These are phyloP conservation scores for Phragmites australis DNA, from an alignment of 176 grass and related monocot species.

Conservation along the genomic window DNA sequence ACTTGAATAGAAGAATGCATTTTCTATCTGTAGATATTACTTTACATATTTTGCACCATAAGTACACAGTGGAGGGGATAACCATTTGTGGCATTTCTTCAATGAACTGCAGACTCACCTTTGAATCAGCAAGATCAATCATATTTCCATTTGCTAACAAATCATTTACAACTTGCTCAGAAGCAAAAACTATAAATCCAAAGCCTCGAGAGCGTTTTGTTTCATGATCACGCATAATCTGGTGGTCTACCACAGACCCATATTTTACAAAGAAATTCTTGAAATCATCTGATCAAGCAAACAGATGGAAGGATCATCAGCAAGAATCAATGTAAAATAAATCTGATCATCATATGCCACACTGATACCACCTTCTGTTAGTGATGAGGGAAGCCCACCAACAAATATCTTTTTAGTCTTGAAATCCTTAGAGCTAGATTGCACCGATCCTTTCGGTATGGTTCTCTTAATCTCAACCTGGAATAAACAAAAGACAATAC, in stretches of 20 bases:
- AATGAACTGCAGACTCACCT: constrained; percentile 64
- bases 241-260: constrained; percentile 80
- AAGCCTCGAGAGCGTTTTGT: constrained; percentile 86
- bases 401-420: constrained; percentile 98
- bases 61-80: constrained; percentile 10
- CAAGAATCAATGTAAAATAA: constrained; percentile 18
- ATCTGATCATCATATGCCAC: constrained; percentile 13
- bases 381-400: constrained; percentile 65
- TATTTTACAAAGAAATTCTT: constrained; percentile 72
- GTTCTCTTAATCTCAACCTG: constrained; percentile 99
- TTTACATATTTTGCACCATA: constrained; percentile 18
- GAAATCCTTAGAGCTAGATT: constrained; percentile 59
- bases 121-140: constrained; percentile 78
- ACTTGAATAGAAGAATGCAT: constrained; percentile 24
- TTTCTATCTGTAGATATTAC: constrained; percentile 31
- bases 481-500: constrained; percentile 21
- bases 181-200: constrained; percentile 94
- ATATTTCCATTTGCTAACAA: constrained; percentile 93
- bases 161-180: constrained; percentile 85
- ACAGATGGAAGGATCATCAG: constrained; percentile 38
- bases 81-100: constrained; percentile 28
- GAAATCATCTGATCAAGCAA: constrained; percentile 71
- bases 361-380: constrained; percentile 73
- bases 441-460: constrained; percentile 74
- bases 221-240: constrained; percentile 86